These are phyloP conservation scores for Pseudogymnoascus sp. DNA, from an alignment of 2,329 filamentous ascomycete species.

Conservation along the genomic window DNA sequence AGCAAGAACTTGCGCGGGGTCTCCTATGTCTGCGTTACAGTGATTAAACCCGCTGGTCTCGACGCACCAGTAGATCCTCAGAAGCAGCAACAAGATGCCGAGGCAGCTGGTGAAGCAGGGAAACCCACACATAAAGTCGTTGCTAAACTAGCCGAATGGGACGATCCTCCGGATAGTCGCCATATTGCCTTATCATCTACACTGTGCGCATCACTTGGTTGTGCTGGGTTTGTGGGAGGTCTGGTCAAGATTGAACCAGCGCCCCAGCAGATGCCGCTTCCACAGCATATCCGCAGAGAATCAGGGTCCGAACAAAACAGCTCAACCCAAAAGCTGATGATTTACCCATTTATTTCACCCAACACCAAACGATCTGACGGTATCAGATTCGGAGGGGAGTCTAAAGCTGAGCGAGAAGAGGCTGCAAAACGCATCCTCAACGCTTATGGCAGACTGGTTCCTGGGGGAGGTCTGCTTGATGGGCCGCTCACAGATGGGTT, in stretches of 20 bases:
- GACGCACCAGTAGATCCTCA: conserved; percentile 64
- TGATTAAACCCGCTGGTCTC: conserved; percentile 76
- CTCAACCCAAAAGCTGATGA: conserved; percentile 52
- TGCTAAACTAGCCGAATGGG: conserved; percentile 70
- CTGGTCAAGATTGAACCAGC: conserved; percentile 84
- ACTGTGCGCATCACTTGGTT: conserved; percentile 68
- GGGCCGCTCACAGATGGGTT: conserved; percentile 88
- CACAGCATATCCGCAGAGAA: conserved; percentile 24
- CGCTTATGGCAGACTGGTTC: conserved; percentile 56
- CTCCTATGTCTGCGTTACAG: conserved; percentile 72
- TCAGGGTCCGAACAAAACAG: conserved; percentile 51
- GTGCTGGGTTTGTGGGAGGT: conserved; percentile 70
- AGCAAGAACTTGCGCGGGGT: conserved; percentile 68
- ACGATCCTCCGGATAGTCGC: conserved; percentile 76
- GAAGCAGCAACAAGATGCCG: conserved; percentile 61
- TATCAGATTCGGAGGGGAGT: conserved; percentile 81
- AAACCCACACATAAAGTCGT: conserved; percentile 62
- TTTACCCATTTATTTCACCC: conserved; percentile 69
- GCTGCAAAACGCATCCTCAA: conserved; percentile 63
- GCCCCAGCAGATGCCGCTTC: conserved; percentile 56
- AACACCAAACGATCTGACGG: conserved; percentile 53
- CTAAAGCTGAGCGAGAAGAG: conserved; percentile 75
- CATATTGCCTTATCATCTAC: conserved; percentile 72
- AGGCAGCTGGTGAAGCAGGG: conserved; percentile 51
- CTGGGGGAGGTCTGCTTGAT: conserved; percentile 58